These are phyloP conservation scores for Macrophomina tecta DNA, from an alignment of 2,329 filamentous ascomycete species.

Conservation along the genomic window DNA sequence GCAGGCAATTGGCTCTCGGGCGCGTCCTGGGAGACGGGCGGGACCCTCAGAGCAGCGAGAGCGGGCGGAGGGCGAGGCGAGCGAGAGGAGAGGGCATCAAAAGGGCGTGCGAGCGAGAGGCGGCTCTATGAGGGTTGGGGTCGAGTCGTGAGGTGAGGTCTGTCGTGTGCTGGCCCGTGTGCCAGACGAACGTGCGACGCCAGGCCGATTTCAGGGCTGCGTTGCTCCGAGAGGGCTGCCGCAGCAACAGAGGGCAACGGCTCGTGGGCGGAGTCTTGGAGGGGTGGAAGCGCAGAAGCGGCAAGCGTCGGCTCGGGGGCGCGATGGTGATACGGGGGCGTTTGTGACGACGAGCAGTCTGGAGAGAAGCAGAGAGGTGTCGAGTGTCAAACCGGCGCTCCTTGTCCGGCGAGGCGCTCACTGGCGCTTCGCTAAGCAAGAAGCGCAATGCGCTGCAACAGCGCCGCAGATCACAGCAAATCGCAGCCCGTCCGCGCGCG, in stretches of 20 bases:
- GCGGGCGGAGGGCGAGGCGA: slow-evolving; percentile 1
- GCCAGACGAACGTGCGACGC: slow-evolving; percentile 24
- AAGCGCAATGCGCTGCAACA: slow-evolving; percentile 14
- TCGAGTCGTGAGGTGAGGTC: slow-evolving; percentile 27
- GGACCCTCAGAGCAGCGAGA: slow-evolving; percentile 10
- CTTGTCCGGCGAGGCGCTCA: slow-evolving; percentile 15
- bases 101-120: not conserved
- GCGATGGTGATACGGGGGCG: slow-evolving; percentile 17
- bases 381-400: slow-evolving; percentile 17
- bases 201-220: slow-evolving; percentile 21
- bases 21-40: slow-evolving; percentile 13
- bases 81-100: slow-evolving; percentile 9
- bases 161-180: slow-evolving; percentile 28
- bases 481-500: slow-evolving; percentile 5
- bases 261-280: not conserved
- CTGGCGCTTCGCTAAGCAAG: slow-evolving; percentile 14
- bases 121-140: not conserved
- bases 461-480: slow-evolving; percentile 22
- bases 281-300: slow-evolving; percentile 1
- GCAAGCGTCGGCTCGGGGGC: not conserved
- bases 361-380: slow-evolving; percentile 15
- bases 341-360: not conserved
- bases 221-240: not conserved
- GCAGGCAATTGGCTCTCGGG: slow-evolving; percentile 20
- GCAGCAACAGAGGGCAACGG: slow-evolving; percentile 3